Evolutionary conservation across 225 moss, liverwort and hornwort genomes (phyloP), one percentile per base, ranked within the genome.

Genomic region (Sphagnum tenellum): DNA sequence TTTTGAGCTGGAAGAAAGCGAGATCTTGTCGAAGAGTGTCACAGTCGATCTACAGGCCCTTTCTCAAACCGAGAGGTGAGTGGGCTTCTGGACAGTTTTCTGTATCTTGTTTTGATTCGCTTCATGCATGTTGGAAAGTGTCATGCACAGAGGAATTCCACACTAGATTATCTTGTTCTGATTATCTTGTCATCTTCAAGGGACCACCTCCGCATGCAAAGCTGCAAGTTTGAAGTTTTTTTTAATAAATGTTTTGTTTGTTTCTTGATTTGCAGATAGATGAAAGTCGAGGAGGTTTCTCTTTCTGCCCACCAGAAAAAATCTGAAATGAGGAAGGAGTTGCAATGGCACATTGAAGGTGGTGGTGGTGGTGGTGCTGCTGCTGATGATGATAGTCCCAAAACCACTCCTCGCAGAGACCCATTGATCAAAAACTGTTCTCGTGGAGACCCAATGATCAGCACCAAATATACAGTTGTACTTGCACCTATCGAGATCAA

Each of bases 401-500:
- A 12, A 8, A 29, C 29, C 29, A 29, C 29, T 29, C 29, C 29
- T 29, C 29, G 29, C 29, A 29, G 29, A 29, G 29, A 29, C 29
- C 29, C 29, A 14, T 50, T 88, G 57, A 62, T 76, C 45, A 69
- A 78, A 46, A 66, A 64, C 29, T 29, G 29, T 29, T 29, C 29
- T 29, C 29, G 29, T 29, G 29, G 29, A 29, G 29, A 29, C 29
- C 29, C 29, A 29, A 29, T 29, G 29, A 29, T 29, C 29, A 29
- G 29, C 29, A 29, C 29, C 9, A 29, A 29, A 29, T 69, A 77
- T 3, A 70, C 69, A 12, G 86, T 92, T 57, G 91, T 91, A 71
- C 81, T 95, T 66, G 88, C 88, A 58, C 94, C 94, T 4, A 92
- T 89, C 80, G 94, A 95, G 72, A 95, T 95, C 53, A 88, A 91